phyloP scores from a whole-genome alignment of 2,329 filamentous ascomycete species.

The Ophiostoma pallidulum region DNA sequence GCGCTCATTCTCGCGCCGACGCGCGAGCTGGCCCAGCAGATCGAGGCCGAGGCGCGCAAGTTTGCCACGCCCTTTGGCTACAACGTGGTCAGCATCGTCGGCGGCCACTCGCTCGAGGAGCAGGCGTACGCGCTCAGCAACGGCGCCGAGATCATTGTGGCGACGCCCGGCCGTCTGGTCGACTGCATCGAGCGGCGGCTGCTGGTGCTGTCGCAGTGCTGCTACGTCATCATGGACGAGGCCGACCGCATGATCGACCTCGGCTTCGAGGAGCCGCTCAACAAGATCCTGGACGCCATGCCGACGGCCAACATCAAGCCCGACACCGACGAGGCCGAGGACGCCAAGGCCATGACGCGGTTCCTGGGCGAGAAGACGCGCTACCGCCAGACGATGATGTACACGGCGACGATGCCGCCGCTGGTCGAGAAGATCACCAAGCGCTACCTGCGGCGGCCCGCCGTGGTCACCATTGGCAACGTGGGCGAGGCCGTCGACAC shows the following conservation, averaged over 20 bases:
- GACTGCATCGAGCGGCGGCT: slow-evolving; percentile 93
- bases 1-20: slow-evolving; percentile 95
- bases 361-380: slow-evolving; percentile 65
- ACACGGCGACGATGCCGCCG: slow-evolving; percentile 95
- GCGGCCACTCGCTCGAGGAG: slow-evolving; percentile 90
- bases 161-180: slow-evolving; percentile 92
- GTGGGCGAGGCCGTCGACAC: slow-evolving; percentile 94
- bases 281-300: slow-evolving; percentile 91
- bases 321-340: slow-evolving; percentile 83
- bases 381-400: slow-evolving; percentile 99
- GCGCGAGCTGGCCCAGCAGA: slow-evolving; percentile 94
- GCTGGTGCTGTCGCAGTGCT: slow-evolving; percentile 88
- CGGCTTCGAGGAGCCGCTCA: slow-evolving; percentile 94
- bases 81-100: slow-evolving; percentile 93
- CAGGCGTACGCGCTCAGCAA: slow-evolving; percentile 84
- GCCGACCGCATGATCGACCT: slow-evolving; percentile 98
- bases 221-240: slow-evolving; percentile 99
- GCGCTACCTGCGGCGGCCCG: slow-evolving; percentile 87
- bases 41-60: slow-evolving; percentile 86
- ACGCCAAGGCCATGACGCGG: slow-evolving; percentile 73
- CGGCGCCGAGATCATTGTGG: slow-evolving; percentile 94
- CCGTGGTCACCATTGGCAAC: slow-evolving; percentile 90
- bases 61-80: slow-evolving; percentile 88
- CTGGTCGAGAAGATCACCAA: slow-evolving; percentile 92
- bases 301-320: slow-evolving; percentile 92